Conservation (phyloP, 768 basidiomycete species). For the Rhizopogon salebrosus region DNA sequence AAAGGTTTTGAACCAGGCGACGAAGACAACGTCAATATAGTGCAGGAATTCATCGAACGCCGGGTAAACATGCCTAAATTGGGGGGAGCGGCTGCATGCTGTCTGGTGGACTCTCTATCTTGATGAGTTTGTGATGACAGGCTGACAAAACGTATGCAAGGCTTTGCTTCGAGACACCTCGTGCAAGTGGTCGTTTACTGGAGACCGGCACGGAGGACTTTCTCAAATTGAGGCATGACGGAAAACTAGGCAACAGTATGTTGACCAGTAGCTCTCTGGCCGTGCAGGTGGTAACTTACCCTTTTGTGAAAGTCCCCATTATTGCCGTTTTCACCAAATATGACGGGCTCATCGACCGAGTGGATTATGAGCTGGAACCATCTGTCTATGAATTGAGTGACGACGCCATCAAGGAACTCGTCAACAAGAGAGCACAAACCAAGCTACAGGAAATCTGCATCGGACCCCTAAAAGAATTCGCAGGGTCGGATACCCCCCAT, state of each 20-base stretch:
- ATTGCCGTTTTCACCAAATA: too few relatives aligned
- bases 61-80: neutral
- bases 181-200: too few relatives aligned
- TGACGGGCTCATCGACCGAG: neutral
- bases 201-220: too few relatives aligned
- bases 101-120: constrained; percentile 5
- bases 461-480: neutral
- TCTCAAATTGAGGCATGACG: too few relatives aligned
- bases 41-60: constrained; percentile 7
- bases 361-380: neutral
- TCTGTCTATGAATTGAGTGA: neutral
- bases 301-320: neutral
- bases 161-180: too few relatives aligned
- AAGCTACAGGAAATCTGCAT: neutral
- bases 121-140: too few relatives aligned
- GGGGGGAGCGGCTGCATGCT: too few relatives aligned
- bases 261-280: neutral
- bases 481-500: neutral
- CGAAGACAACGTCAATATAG: neutral
- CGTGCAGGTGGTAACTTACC: neutral
- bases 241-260: too few relatives aligned
- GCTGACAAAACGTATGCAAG: too few relatives aligned
- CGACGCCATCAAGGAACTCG: too few relatives aligned
- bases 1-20: constrained; percentile 11
- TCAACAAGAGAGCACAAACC: neutral